Base-by-base conservation (phyloP, 2,329 filamentous ascomycete species). In the Penicillium sp. region DNA sequence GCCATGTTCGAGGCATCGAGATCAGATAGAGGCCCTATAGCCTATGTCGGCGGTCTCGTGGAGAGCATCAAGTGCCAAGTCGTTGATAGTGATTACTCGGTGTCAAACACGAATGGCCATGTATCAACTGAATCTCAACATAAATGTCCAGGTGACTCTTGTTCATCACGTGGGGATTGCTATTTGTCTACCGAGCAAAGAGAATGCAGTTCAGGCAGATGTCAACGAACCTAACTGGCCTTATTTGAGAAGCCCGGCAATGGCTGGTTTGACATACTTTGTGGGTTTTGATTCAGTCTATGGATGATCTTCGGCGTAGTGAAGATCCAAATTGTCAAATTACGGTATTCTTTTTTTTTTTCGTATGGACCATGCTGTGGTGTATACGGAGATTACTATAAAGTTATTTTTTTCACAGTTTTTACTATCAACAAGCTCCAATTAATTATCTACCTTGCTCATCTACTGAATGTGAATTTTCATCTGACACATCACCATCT, bases 401-500 rank as follows among this genome's bases (percentile, higher is more conserved):
- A 7, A 35, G 9, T 35, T 29, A 54, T 29, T 38, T n/a, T n/a
- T 47, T 27, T 29, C 21, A 42, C 19, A 17, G 12, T 27, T n/a
- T 5, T 23, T 48, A 10, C 29, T 23, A 48, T 35, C 29, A 48
- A 48, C 46, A 7, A 41, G 23, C 5, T 19, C 10, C 13, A 4
- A 7, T 35, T 21, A 37, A 21, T 57, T 71, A 46, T 63, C 57
- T 38, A 58, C 25, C 21, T 35, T 37, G 54, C 48, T 59, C 61
- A 49, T 62, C 54, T 47, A 56, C 29, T 6, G 58, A 60, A 50
- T 58, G 49, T 1, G 58, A 29, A 43, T 60, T 60, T 23, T 58
- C 59, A 41, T 65, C 62, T 23, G 54, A 62, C 2, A 62, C 50
- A 31, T 62, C 63, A 9, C 62, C 62, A n/a, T 66, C 58, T n/a